Conservation (phyloP, 2,329 filamentous ascomycete genomes). For the Trichoderma polysporum region DNA sequence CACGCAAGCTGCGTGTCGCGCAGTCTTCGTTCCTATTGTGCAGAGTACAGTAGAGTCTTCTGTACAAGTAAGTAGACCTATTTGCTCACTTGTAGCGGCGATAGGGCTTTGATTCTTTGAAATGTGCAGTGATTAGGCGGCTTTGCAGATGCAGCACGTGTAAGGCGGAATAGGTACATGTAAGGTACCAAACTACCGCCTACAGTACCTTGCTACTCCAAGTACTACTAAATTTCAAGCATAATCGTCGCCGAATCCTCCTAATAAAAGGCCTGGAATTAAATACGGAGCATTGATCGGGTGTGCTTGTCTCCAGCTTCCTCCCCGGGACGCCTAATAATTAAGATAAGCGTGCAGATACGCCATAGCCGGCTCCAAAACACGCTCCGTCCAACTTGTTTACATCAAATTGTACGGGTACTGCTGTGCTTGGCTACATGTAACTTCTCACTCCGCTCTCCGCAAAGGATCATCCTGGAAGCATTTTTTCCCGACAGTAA, state of each 20-base stretch:
- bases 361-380: not conserved
- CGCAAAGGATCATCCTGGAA: not conserved
- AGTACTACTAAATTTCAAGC: not conserved
- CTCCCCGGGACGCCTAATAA: not conserved
- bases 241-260: not conserved
- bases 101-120: too few species aligned
- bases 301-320: not conserved
- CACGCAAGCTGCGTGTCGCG: too few species aligned
- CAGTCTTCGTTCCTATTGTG: too few species aligned
- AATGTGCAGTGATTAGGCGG: too few species aligned
- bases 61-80: too few species aligned
- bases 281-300: not conserved
- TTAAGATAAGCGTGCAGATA: not conserved
- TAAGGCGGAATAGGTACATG: too few species aligned
- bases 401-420: not conserved
- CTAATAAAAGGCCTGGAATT: not conserved
- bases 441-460: not conserved
- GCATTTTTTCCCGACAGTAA: not conserved
- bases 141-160: too few species aligned
- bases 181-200: too few species aligned
- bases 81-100: too few species aligned
- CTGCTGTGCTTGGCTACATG: not conserved
- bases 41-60: too few species aligned
- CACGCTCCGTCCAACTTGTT: not conserved
- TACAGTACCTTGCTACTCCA: not conserved